Evolutionary conservation across 2,329 filamentous ascomycete genomes (phyloP), one percentile per base, ranked within the genome.

Genomic region (Claviceps sp.): DNA sequence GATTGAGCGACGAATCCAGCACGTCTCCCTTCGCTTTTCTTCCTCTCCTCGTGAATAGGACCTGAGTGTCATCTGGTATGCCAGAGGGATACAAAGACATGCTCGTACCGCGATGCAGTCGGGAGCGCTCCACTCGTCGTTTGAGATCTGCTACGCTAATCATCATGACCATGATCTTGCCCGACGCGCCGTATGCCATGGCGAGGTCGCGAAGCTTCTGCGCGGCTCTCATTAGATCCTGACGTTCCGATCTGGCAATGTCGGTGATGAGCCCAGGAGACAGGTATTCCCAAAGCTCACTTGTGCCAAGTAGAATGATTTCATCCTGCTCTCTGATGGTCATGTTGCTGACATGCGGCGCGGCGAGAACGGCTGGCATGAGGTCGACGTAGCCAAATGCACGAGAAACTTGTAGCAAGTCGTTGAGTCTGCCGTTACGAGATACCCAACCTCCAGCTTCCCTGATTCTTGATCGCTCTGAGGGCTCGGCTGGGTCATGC

Each of bases 141-240:
- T 95, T 91, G 50, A 98, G 72, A 62, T 97, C 90, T 51, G 86
- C 84, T 39, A 98, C 86, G 51, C 90, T 91, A 51, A 98, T 83
- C 74, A 98, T 88, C 91, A 97, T 97, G 45, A 98, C 88, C 90
- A 97, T 97, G 56, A 97, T 87, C 71, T 98, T 98, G 62, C 85
- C 85, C 1, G 83, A 90, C 13, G 91, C 88, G 50, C 93, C 93
- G 65, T 96, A 97, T 1, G 91, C 88, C 64, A 98, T 95, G 43
- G 93, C 93, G 51, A 97, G 74, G 70, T 98, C 93, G 53, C 93
- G 83, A 36, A 98, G 77, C 69, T 95, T 95, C 65, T 97, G 91
- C 4, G 93, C 86, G 16, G 91, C 93, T 51, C 88, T 80, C 93
- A 98, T 98, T 45, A 96, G 75, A 64, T 98, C 91, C 45, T 80